phyloP scores from a whole-genome alignment of 2,329 filamentous ascomycete genomes.

The Achaetomium macrosporum region DNA sequence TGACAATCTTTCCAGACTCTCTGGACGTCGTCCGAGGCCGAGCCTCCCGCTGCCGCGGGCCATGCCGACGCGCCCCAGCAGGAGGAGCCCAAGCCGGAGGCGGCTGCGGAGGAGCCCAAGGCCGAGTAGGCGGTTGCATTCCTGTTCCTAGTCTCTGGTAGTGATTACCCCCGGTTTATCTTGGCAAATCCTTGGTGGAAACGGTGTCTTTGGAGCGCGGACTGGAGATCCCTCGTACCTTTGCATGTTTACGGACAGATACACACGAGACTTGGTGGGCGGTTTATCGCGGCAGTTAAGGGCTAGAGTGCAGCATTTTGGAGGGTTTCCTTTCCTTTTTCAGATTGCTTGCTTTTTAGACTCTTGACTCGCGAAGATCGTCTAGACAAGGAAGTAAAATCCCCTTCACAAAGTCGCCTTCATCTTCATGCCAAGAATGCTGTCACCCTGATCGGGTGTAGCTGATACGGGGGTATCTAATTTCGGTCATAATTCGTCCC shows the following conservation, averaged over 20 bases:
- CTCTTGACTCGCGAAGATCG: slow-evolving; percentile 43
- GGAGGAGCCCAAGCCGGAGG: slow-evolving; percentile 51
- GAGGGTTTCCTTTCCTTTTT: slow-evolving; percentile 34
- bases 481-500: too few relatives aligned
- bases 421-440: slow-evolving; percentile 26
- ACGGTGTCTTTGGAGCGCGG: slow-evolving; percentile 60
- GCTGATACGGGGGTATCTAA: neutral
- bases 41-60: slow-evolving; percentile 60
- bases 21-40: slow-evolving; percentile 98
- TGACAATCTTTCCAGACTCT: slow-evolving; percentile 63
- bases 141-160: slow-evolving; percentile 36
- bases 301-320: slow-evolving; percentile 40
- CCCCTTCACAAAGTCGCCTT: slow-evolving; percentile 18
- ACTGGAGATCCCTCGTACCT: slow-evolving; percentile 44
- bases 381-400: slow-evolving; percentile 50
- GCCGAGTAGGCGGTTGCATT: slow-evolving; percentile 47
- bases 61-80: slow-evolving; percentile 47
- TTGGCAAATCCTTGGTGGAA: slow-evolving; percentile 39
- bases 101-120: slow-evolving; percentile 62
- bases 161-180: slow-evolving; percentile 39
- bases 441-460: neutral
- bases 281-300: slow-evolving; percentile 34
- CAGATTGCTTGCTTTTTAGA: slow-evolving; percentile 48
- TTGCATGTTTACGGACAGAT: slow-evolving; percentile 47
- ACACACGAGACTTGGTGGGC: slow-evolving; percentile 29